A percentile compares a stretch with the other conserved stretches of the same genome.
phyloP scores from a whole-genome alignment of 192 early-diverging fungal species.

The Ambispora gerdemannii region DNA sequence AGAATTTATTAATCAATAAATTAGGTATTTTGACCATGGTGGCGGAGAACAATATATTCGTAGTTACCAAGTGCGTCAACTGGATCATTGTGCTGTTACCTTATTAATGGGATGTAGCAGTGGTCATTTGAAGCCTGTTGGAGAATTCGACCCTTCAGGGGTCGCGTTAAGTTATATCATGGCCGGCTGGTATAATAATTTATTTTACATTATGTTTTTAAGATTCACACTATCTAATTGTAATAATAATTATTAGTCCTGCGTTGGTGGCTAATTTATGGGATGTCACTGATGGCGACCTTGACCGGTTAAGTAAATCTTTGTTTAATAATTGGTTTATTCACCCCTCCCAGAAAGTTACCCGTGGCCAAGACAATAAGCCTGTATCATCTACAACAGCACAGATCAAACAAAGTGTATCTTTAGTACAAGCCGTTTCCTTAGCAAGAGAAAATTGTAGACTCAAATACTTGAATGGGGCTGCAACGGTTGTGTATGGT shows the following conservation, averaged over 20 bases:
- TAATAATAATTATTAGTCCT: slow-evolving; percentile 50
- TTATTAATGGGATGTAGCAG: slow-evolving; percentile 95
- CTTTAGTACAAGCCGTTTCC: slow-evolving; percentile 75
- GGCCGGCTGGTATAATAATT: slow-evolving; percentile 73
- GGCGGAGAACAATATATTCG: slow-evolving; percentile 82
- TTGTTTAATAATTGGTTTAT: slow-evolving; percentile 74
- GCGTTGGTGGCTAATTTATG: slow-evolving; percentile 91
- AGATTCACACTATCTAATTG: no score
- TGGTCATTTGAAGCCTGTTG: slow-evolving; percentile 65
- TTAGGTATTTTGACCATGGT: slow-evolving; percentile 92
- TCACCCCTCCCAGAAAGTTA: no score
- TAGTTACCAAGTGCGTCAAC: slow-evolving; percentile 59
- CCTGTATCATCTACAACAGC: neutral
- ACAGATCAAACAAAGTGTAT: slow-evolving; percentile 29
- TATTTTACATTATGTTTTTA: no score
- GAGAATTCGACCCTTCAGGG: slow-evolving; percentile 90
- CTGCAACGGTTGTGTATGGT: slow-evolving; percentile 92
- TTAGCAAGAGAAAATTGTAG: slow-evolving; percentile 67
- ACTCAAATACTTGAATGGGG: slow-evolving; percentile 83
- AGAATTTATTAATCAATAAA: neutral
- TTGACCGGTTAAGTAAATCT: slow-evolving; percentile 80
- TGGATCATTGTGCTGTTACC: slow-evolving; percentile 70
- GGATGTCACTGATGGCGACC: slow-evolving; percentile 97
- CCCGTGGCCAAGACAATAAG: slow-evolving; percentile 54
- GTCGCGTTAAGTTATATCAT: slow-evolving; percentile 81